phyloP scores from a whole-genome alignment of 1,284 basidiomycete species.

The Filobasidium uniguttulatum region DNA sequence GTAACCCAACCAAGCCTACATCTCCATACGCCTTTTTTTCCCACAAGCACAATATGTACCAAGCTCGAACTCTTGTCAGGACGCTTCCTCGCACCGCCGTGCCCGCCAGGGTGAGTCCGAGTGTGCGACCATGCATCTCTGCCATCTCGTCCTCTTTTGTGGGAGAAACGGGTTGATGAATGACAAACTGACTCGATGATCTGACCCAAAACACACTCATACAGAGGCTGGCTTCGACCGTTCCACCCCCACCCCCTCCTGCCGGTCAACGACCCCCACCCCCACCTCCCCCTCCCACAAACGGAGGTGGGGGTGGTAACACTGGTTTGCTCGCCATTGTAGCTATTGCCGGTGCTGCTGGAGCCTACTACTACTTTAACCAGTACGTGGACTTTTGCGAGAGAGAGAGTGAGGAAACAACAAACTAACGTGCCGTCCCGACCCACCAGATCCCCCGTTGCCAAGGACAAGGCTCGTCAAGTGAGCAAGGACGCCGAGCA shows the following conservation, averaged over 20 bases:
- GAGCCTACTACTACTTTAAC: slow-evolving; percentile 14
- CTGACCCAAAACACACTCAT: too few relatives aligned
- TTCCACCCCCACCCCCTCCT: slow-evolving; percentile 4
- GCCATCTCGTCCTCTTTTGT: background rate
- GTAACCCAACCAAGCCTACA: background rate
- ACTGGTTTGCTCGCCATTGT: slow-evolving; percentile 10
- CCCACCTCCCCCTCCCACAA: slow-evolving; percentile 8
- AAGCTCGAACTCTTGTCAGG: slow-evolving; percentile 11
- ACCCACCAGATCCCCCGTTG: slow-evolving; percentile 6
- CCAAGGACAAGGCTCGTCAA: slow-evolving; percentile 7
- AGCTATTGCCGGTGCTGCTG: slow-evolving; percentile 10
- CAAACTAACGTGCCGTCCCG: background rate
- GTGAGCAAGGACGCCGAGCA: slow-evolving; percentile 1
- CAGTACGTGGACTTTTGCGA: too few relatives aligned
- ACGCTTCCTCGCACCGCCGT: slow-evolving; percentile 5
- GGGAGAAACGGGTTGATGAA: too few relatives aligned
- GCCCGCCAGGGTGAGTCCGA: slow-evolving; percentile 5
- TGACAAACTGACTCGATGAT: too few relatives aligned
- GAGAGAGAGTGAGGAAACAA: too few relatives aligned
- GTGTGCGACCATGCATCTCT: background rate
- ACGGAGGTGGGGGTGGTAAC: slow-evolving; percentile 10
- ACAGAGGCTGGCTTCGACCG: slow-evolving; percentile 3
- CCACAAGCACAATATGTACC: slow-evolving; percentile 7
- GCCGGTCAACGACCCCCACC: slow-evolving; percentile 1
- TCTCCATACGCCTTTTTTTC: background rate